Percentiles rank a stretch among this genome's conserved stretches.
Conservation (phyloP, 352 stramenopile species). For the Stramenopiles sp. region DNA sequence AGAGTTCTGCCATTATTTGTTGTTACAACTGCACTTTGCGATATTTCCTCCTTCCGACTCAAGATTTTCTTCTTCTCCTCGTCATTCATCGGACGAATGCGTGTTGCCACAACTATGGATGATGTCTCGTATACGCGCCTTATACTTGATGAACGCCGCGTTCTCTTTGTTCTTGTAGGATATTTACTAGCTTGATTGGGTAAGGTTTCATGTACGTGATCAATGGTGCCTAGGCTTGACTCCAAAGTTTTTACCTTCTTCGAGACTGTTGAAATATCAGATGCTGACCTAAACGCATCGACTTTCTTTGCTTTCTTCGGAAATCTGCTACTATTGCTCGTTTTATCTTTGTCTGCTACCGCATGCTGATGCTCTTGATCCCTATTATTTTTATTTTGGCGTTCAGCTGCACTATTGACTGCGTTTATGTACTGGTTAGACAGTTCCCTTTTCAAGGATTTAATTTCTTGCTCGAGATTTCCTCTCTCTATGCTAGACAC, state of each 20-base stretch:
- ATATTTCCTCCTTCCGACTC: not conserved
- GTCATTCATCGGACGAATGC: not conserved
- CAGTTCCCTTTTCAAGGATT: not conserved
- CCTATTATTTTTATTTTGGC: too few species aligned
- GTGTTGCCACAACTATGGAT: conserved; percentile 3
- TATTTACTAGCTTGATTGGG: not conserved
- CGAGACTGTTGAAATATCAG: not conserved
- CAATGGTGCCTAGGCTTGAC: not conserved
- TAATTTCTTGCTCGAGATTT: not conserved
- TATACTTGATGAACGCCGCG: conserved; percentile 4
- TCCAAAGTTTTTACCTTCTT: not conserved
- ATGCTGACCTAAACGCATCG: not conserved
- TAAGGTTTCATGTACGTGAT: not conserved
- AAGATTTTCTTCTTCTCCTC: not conserved
- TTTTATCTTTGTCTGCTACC: too few species aligned
- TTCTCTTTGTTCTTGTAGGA: not conserved
- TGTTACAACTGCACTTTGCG: not conserved
- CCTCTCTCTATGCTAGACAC: not conserved
- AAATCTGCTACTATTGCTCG: too few species aligned
- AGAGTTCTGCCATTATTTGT: not conserved
- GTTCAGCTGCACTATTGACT: too few species aligned
- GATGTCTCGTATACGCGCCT: not conserved
- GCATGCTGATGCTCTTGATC: too few species aligned
- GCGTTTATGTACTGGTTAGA: not conserved
- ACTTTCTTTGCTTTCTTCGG: too few species aligned